Evolutionary conservation across 495 filamentous ascomycete genomes (phyloP), one percentile per base, ranked within the genome.

Genomic region (Hyaloscypha finlandica): DNA sequence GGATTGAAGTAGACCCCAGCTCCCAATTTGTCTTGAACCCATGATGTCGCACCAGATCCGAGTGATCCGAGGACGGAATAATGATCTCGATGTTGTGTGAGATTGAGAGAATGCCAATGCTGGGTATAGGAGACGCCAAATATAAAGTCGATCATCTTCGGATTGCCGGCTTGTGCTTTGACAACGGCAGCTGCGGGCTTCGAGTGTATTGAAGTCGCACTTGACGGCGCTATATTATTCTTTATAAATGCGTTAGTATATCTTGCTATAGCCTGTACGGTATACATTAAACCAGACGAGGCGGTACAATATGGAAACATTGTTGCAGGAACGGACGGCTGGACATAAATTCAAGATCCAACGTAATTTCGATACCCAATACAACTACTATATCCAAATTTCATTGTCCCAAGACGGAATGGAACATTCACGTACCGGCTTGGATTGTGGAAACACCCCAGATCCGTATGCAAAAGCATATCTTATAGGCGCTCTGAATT

Each of bases 401-500:
- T 14, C 8, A 56, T 33, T 55, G 31, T 37, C 9, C 31, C 14
- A 22, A 37, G 3, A 20, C 20, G 5, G 16, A 31, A 52, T 33
- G 6, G 1, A 56, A 29, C n/a, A 16, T 56, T 25, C 30, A 53
- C 65, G 25, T 64, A 69, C 67, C 25, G 71, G 35, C 56, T 79
- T 84, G 5, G 85, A 86, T 72, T 99, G 95, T 1, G 93, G 85
- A 74, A 99, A 99, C 6, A 99, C 95, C 8, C 96, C 95, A 1
- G 94, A 97, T 30, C 95, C 95, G 74, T 99, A 99, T 16, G 95
- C 95, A 76, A 99, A 95, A 6, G 93, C 94, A 79, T 98, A 98
- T 57, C 91, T 85, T 66, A 99, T 96, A 0, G 94, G 93, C 0
- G 96, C 95, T 42, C 89, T 84, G 77, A 99, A 98, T 65, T 94